A percentile compares a stretch with the other conserved stretches of the same genome.
Evolutionary conservation across 768 basidiomycete species (phyloP).

Genomic region (Plicaturopsis crispa): DNA sequence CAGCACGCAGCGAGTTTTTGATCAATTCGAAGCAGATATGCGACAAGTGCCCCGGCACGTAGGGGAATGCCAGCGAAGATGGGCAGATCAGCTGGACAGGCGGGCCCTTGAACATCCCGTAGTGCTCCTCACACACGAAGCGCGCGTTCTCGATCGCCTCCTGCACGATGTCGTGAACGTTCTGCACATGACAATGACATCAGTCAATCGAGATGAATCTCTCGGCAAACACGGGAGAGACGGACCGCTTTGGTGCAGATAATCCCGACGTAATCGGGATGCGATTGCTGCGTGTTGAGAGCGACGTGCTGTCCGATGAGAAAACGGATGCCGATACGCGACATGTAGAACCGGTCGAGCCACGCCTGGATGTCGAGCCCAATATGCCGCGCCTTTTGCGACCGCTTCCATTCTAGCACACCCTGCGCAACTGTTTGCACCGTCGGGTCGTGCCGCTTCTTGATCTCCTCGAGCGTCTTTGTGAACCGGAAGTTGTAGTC

Average conservation of each 20-base stretch:
- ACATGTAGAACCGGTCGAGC: slow-evolving; percentile 96
- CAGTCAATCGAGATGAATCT: too few species aligned
- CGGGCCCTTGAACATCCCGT: slow-evolving; percentile 92
- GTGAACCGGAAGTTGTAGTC: slow-evolving; percentile 94
- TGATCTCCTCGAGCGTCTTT: slow-evolving; percentile 78
- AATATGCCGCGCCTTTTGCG: slow-evolving; percentile 59
- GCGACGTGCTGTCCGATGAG: slow-evolving; percentile 95
- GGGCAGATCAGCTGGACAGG: slow-evolving; percentile 97
- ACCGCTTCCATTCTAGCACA: slow-evolving; percentile 91
- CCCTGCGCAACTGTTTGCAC: slow-evolving; percentile 97
- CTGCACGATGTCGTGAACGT: slow-evolving; percentile 94
- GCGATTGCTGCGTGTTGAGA: slow-evolving; percentile 84
- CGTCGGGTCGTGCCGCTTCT: slow-evolving; percentile 92
- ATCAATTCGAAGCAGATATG: slow-evolving; percentile 97
- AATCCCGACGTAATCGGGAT: slow-evolving; percentile 92
- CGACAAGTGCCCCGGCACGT: slow-evolving; percentile 93
- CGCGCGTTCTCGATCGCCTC: slow-evolving; percentile 98
- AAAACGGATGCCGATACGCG: slow-evolving; percentile 92
- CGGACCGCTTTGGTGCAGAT: slow-evolving; percentile 88
- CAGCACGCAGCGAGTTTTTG: slow-evolving; percentile 95
- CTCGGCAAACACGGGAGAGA: slow-evolving; percentile 10
- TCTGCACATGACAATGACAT: slow-evolving; percentile 41
- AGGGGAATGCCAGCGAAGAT: slow-evolving; percentile 76
- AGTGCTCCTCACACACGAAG: slow-evolving; percentile 92
- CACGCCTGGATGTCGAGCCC: slow-evolving; percentile 89